Conservation (phyloP, 495 filamentous ascomycete genomes). For the Hypoxylon fuscum region DNA sequence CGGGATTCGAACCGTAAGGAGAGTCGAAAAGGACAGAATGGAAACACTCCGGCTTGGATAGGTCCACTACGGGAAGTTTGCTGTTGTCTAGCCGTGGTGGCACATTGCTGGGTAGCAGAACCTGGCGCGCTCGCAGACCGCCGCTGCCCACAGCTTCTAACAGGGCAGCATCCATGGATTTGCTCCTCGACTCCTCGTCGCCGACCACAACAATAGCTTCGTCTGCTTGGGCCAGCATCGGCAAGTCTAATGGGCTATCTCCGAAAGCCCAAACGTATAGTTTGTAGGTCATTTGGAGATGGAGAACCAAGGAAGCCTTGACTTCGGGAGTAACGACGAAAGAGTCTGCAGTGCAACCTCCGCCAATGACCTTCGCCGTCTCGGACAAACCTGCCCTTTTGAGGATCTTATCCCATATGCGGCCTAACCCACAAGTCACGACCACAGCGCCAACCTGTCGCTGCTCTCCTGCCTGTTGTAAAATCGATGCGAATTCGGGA, state of each 20-base stretch:
- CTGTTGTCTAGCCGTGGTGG: conserved; percentile 56
- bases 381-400: conserved; percentile 54
- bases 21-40: conserved; percentile 42
- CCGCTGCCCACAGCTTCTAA: conserved; percentile 52
- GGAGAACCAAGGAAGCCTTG: conserved; percentile 60
- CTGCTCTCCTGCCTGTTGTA: conserved; percentile 49
- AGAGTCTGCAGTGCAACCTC: conserved; percentile 60
- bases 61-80: conserved; percentile 55
- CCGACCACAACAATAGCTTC: conserved; percentile 68
- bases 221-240: conserved; percentile 65
- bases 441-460: conserved; percentile 61
- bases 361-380: conserved; percentile 63
- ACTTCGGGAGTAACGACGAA: conserved; percentile 62
- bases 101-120: conserved; percentile 53
- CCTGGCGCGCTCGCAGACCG: conserved; percentile 56
- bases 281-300: conserved; percentile 46
- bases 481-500: conserved; percentile 58
- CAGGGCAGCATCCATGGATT: conserved; percentile 64
- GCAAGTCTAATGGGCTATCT: conserved; percentile 68
- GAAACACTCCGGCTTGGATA: conserved; percentile 51
- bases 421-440: conserved; percentile 65
- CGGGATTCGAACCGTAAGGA: conserved; percentile 1
- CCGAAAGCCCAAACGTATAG: conserved; percentile 68
- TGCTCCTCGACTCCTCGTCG: conserved; percentile 59
- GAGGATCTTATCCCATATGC: conserved; percentile 68